Conservation (phyloP, 495 filamentous ascomycete genomes). For the Penicillium psychrofluorescens region DNA sequence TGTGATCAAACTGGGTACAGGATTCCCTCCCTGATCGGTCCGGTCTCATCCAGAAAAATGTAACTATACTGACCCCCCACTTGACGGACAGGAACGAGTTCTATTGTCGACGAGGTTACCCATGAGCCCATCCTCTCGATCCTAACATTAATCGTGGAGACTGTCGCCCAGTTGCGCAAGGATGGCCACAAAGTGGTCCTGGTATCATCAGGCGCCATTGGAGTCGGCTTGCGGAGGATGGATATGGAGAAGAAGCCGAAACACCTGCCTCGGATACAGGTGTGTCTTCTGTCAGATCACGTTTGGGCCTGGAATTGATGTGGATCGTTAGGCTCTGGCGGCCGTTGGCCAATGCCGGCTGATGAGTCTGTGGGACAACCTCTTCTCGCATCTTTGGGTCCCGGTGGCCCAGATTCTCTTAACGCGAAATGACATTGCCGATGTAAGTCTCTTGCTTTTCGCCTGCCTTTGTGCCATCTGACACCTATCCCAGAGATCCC, state of each 20-base stretch:
- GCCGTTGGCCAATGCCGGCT: slow-evolving; percentile 94
- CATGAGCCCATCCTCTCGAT: slow-evolving; percentile 94
- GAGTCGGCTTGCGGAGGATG: slow-evolving; percentile 83
- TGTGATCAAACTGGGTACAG: slow-evolving; percentile 89
- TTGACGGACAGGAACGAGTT: slow-evolving; percentile 70
- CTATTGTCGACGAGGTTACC: slow-evolving; percentile 94
- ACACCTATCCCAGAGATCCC: slow-evolving; percentile 55
- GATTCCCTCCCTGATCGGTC: not conserved
- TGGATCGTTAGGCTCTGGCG: slow-evolving; percentile 64
- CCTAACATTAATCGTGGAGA: slow-evolving; percentile 85
- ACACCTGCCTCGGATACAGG: slow-evolving; percentile 77
- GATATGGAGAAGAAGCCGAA: slow-evolving; percentile 84
- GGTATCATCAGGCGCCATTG: slow-evolving; percentile 95
- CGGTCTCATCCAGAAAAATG: not conserved
- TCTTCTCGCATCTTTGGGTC: slow-evolving; percentile 80
- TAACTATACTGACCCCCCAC: not conserved
- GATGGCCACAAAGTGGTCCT: slow-evolving; percentile 93
- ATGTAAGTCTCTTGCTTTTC: slow-evolving; percentile 48
- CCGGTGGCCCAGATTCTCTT: slow-evolving; percentile 91
- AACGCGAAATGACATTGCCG: slow-evolving; percentile 94
- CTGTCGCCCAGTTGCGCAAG: slow-evolving; percentile 71
- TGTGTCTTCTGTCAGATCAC: slow-evolving; percentile 14
- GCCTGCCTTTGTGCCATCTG: not conserved
- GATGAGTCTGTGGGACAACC: slow-evolving; percentile 90
- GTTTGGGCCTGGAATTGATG: not conserved